phyloP scores from a whole-genome alignment of 2,329 filamentous ascomycete species.

The Colletotrichum lindemuthianum region DNA sequence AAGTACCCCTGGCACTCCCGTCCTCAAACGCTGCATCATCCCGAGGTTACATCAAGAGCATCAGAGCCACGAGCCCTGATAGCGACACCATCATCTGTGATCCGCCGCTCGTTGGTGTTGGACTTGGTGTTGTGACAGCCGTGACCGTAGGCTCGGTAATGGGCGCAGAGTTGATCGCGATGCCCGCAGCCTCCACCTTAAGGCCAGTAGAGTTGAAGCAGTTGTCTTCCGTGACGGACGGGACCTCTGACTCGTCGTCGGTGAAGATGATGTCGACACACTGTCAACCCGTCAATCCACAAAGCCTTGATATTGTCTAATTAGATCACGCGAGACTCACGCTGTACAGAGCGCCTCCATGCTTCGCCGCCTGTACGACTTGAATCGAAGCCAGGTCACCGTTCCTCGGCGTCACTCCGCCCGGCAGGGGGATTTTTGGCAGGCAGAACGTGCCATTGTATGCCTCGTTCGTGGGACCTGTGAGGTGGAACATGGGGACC shows the following conservation, averaged over 20 bases:
- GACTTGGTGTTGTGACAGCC: not conserved
- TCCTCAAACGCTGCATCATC: not conserved
- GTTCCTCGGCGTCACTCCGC: slow-evolving; percentile 64
- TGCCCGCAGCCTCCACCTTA: slow-evolving; percentile 7
- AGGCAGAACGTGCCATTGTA: slow-evolving; percentile 76
- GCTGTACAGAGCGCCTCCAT: slow-evolving; percentile 75
- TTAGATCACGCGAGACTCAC: slow-evolving; percentile 51
- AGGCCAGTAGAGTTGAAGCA: slow-evolving; percentile 74
- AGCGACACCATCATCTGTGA: not conserved
- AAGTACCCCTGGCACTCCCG: slow-evolving; percentile 13
- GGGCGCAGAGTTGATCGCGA: slow-evolving; percentile 1
- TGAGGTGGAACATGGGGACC: slow-evolving; percentile 71
- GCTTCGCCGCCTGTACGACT: slow-evolving; percentile 72
- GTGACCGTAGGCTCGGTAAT: slow-evolving; percentile 1
- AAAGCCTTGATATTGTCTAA: not conserved
- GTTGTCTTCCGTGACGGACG: slow-evolving; percentile 68
- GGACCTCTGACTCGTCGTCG: slow-evolving; percentile 60
- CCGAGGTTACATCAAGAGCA: slow-evolving; percentile 1
- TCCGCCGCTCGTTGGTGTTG: not conserved
- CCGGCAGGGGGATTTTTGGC: slow-evolving; percentile 75
- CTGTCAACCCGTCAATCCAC: slow-evolving; percentile 48
- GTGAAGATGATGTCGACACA: slow-evolving; percentile 80
- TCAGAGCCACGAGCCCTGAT: not conserved
- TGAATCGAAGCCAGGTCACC: slow-evolving; percentile 80
- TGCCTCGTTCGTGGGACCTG: slow-evolving; percentile 68